A percentile compares a stretch with the other conserved stretches of the same genome.
Conservation (phyloP, 306 rosid genomes). For the Dalbergia cultrata region DNA sequence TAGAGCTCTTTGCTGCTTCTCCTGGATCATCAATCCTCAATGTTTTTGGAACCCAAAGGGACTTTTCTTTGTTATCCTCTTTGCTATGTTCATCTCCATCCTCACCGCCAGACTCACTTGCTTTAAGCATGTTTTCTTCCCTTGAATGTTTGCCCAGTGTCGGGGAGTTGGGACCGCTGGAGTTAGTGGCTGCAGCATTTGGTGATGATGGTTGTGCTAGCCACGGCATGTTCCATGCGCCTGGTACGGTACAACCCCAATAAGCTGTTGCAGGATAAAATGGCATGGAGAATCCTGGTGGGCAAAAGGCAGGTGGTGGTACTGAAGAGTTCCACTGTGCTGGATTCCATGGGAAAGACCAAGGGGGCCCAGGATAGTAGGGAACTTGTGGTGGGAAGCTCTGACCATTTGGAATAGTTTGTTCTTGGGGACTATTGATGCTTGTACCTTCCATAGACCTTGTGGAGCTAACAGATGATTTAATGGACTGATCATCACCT, state of each 20-base stretch:
- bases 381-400: constrained; percentile 63
- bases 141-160: constrained; percentile 83
- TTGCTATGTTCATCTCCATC: constrained; percentile 45
- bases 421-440: constrained; percentile 47
- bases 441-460: constrained; percentile 56
- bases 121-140: constrained; percentile 57
- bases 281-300: constrained; percentile 65
- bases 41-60: constrained; percentile 69
- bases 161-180: constrained; percentile 49
- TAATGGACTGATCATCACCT: constrained; percentile 59
- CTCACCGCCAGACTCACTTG: constrained; percentile 37
- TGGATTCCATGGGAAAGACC: constrained; percentile 71
- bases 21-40: constrained; percentile 71
- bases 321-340: constrained; percentile 63
- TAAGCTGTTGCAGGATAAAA: constrained; percentile 68
- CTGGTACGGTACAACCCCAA: constrained; percentile 69
- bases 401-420: constrained; percentile 47
- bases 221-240: constrained; percentile 63
- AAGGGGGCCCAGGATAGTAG: constrained; percentile 63
- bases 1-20: constrained; percentile 70
- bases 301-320: constrained; percentile 62
- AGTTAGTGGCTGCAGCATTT: constrained; percentile 45
- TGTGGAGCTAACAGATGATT: constrained; percentile 66
- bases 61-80: constrained; percentile 50
- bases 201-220: constrained; percentile 53